Evolutionary conservation across 2,329 filamentous ascomycete genomes (phyloP).

Genomic region (Sporothrix sp.): DNA sequence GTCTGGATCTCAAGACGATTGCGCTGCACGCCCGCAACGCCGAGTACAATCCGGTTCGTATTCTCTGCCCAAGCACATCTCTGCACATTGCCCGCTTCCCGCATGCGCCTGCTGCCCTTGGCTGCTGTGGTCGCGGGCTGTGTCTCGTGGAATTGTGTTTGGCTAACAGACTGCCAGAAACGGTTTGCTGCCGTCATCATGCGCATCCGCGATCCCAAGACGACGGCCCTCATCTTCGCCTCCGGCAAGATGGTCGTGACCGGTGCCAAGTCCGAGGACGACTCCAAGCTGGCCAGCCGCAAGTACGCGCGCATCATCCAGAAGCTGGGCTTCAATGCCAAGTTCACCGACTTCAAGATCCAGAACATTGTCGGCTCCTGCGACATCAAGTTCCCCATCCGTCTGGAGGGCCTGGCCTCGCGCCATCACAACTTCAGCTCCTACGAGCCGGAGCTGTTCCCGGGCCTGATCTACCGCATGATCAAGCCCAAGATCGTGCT

Average conservation of each 20-base stretch:
- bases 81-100: neutral
- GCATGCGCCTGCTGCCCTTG: too few relatives aligned
- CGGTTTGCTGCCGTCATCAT: slow-evolving; percentile 99
- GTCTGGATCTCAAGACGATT: slow-evolving; percentile 97
- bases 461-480: slow-evolving; percentile 99
- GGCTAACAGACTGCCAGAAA: slow-evolving; percentile 36
- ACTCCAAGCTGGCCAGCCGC: slow-evolving; percentile 89
- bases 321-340: slow-evolving; percentile 98
- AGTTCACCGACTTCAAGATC: slow-evolving; percentile 99
- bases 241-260: slow-evolving; percentile 97
- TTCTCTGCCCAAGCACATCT: slow-evolving; percentile 7
- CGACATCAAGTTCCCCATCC: slow-evolving; percentile 99
- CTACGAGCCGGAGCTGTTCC: slow-evolving; percentile 94
- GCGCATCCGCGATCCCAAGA: slow-evolving; percentile 99
- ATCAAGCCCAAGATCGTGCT: slow-evolving; percentile 99
- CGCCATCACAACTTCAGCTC: slow-evolving; percentile 99
- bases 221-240: slow-evolving; percentile 93
- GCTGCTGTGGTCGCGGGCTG: neutral
- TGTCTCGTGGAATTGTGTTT: slow-evolving; percentile 11
- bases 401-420: slow-evolving; percentile 90
- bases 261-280: slow-evolving; percentile 94
- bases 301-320: slow-evolving; percentile 99
- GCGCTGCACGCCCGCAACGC: slow-evolving; percentile 96
- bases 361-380: slow-evolving; percentile 98
- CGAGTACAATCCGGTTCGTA: slow-evolving; percentile 71